Evolutionary conservation across 768 basidiomycete species (phyloP), one percentile per base, ranked within the genome.

Genomic region (Russula earlei): DNA sequence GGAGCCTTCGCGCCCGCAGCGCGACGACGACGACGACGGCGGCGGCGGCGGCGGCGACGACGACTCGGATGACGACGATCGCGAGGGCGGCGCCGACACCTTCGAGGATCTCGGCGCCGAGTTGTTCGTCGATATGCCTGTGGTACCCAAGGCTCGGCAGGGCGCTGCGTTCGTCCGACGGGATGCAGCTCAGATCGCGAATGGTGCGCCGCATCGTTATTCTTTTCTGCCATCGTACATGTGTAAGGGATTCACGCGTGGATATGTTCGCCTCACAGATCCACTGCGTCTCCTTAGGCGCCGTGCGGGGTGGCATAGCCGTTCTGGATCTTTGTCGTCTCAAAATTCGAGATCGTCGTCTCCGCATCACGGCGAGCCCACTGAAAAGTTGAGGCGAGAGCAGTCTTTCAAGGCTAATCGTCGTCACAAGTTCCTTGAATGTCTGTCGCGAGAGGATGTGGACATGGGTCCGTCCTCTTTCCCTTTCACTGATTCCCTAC

Each of bases 401-500:
- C 77, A 79, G 17, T 91, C 88, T 10, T 86, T 91, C 67, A 79
- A 82, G 54, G 82, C 84, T 11, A 89, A 86, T 65, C 78, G 87
- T 61, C 80, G 82, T 51, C 77, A 83, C 58, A 93, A 91, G 65
- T 92, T 95, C 66, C 72, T 88, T 38, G 84, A 87, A 55, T 91
- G 87, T 67, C 70, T 95, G 41, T 77, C 76, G 27, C 77, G 76
- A 56, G 81, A 85, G 52, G 87, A 91, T 61, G 84, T 94, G 47
- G 85, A 91, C 67, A 85, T 96, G 45, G 81, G 87, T 88, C 64
- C 60, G 73, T 42, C 47, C 44, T 12, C 6, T 1, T 50, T 34
- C 34, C 12, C 6, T 1, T 50, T 34, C 34, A 31, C 27, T 47
- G 27, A 20, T 15, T 61, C 15, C 1, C 12, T 14, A 15, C 19